Evolutionary conservation across 345 rosid species (phyloP), one percentile per base, ranked within the genome.

Genomic region (Pistacia atlantica): DNA sequence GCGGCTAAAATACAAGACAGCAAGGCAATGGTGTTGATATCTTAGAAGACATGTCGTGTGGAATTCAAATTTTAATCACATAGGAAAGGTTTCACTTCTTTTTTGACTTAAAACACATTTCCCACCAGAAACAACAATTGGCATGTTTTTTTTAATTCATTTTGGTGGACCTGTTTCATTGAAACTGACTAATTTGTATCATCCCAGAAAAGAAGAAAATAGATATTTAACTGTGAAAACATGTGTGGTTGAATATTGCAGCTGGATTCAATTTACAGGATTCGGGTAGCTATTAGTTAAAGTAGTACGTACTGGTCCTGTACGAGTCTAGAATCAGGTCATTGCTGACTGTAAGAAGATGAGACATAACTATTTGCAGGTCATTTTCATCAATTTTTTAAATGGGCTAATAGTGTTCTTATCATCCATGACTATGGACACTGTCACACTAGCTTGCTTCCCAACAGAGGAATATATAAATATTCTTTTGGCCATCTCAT

Each of bases 21-120:
- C 77, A 66, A 59, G 25, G 4, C 62, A 45, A 52, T 48, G 42
- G 58, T 28, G 57, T 28, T 68, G 66, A 61, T 63, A 68, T 48
- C 28, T 51, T n/a, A 67, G 73, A 77, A 83, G 84, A 75, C 66
- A 35, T 86, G 84, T 80, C 90, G 91, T 88, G 89, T 79, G 76
- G 81, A 81, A 85, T 80, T 85, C 83, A 67, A 83, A 77, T 84
- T 86, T 75, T 78, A 84, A 81, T 56, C 2, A 28, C 56, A 61
- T 22, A 31, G n/a, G 54, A 31, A 67, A 67, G 17, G 35, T 49
- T 54, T 76, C 69, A 17, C 57, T 64, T 38, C 37, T 56, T 60
- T 55, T 76, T 56, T 66, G 67, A 74, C 75, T 13, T n/a, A 62
- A 63, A 75, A 3, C 14, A 57, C 20, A 5, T 8, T 5, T 6